Base-by-base conservation (phyloP, 1,139 yeast genomes). In the Scheffersomyces insectosa region DNA sequence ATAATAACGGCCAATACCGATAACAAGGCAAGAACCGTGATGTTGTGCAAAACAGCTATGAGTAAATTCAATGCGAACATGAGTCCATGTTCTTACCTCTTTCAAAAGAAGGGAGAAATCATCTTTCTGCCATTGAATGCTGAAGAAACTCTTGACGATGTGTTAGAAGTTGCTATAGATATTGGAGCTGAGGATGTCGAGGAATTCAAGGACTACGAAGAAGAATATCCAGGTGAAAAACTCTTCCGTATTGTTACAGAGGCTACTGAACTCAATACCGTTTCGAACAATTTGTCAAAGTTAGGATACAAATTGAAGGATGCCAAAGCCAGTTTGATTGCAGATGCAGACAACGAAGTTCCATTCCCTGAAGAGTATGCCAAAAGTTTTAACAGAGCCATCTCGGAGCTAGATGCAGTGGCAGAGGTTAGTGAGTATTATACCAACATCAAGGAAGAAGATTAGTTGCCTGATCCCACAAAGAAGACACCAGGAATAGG, bases 1-100 rank as follows among this genome's bases (percentile, higher is more conserved):
- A 79, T 93, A 4, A 80, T 90, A 7, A 96, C 88, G 56, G 91
- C 96, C 0, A 72, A 83, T 41, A 91, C 98, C 0, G 97, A 91
- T 62, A 93, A 89, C 64, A 88, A 87, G 63, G 83, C 87, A 44
- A 72, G 98, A 42, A 85, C 97, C 0, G 79, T 90, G 27, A 84
- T 88, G 23, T 73, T 77, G 42, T 85, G 93, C 5, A 82, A 93
- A 55, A 81, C 88, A 10, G 85, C 89, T 3, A 81, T 93, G 65
- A 78, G 83, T 39, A 88, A 87, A 55, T 78, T 71, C 55, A 79
- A 79, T 41, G 93, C 95, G 2, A 74, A 83, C 14, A 68, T 88
- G 62, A 80, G 95, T 15, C 95, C 97, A 9, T 85, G 96, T 28
- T 67, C 76, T 42, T 91, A 80, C 60, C 75, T 86, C 68, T 93